phyloP scores from a whole-genome alignment of 1,139 yeast genomes.

The Sugiyamaella novakii region DNA sequence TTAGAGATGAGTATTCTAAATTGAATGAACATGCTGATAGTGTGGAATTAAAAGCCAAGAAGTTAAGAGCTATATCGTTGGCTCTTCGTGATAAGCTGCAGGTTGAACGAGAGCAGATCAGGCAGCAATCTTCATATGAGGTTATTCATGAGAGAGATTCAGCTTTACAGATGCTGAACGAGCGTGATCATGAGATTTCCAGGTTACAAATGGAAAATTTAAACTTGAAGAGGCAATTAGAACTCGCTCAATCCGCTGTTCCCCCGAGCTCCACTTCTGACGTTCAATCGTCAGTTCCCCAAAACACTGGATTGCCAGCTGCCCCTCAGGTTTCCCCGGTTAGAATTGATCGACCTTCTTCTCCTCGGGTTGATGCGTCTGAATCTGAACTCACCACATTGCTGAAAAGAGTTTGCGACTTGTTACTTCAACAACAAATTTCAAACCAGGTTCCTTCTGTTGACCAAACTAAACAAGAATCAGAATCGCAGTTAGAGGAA shows the following conservation, averaged over 20 bases:
- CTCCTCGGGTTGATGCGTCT: not conserved
- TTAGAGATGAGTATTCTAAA: slow-evolving; percentile 21
- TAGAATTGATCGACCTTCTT: not conserved
- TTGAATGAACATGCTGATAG: slow-evolving; percentile 22
- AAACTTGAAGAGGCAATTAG: slow-evolving; percentile 7
- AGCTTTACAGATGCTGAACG: slow-evolving; percentile 9
- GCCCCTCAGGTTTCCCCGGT: not conserved
- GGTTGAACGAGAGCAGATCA: slow-evolving; percentile 6
- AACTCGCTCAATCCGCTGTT: not conserved
- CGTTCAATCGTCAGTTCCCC: not conserved
- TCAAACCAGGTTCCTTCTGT: not conserved
- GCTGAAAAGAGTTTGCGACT: slow-evolving; percentile 4
- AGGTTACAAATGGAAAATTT: slow-evolving; percentile 15
- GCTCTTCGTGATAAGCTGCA: slow-evolving; percentile 25
- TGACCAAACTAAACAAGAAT: not conserved
- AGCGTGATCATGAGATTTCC: slow-evolving; percentile 19
- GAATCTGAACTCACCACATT: slow-evolving; percentile 8
- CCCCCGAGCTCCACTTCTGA: too few species aligned
- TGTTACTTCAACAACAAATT: slow-evolving; percentile 6
- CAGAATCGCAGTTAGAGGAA: too few species aligned
- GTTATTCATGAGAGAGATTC: slow-evolving; percentile 19
- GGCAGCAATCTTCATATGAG: slow-evolving; percentile 20
- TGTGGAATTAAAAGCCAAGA: slow-evolving; percentile 28
- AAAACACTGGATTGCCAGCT: not conserved
- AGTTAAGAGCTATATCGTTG: slow-evolving; percentile 28